phyloP scores from a whole-genome alignment of 352 stramenopile species.

The Hyaloperonospora arabidopsidis region DNA sequence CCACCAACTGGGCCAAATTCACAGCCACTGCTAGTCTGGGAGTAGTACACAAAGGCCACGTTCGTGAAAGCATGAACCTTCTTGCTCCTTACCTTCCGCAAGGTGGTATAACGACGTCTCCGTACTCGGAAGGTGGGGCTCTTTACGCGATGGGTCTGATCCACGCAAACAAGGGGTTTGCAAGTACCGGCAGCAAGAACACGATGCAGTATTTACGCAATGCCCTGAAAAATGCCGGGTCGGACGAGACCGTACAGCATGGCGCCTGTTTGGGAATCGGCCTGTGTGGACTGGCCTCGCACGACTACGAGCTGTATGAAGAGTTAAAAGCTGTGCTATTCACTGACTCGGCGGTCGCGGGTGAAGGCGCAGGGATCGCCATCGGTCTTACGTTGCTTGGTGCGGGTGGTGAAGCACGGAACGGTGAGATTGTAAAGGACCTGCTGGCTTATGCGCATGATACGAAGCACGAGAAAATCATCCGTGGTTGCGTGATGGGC shows the following conservation, averaged over 20 bases:
- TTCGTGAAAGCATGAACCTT: slow-evolving; percentile 96
- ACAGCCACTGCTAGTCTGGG: slow-evolving; percentile 96
- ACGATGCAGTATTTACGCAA: slow-evolving; percentile 85
- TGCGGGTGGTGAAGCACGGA: slow-evolving; percentile 82
- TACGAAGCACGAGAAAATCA: slow-evolving; percentile 99
- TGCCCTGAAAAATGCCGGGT: slow-evolving; percentile 73
- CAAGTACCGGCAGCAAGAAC: slow-evolving; percentile 70
- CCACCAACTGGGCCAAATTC: slow-evolving; percentile 99
- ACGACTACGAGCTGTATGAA: slow-evolving; percentile 92
- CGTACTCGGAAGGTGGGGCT: slow-evolving; percentile 96
- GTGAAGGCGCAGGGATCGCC: slow-evolving; percentile 94
- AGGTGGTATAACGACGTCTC: slow-evolving; percentile 77
- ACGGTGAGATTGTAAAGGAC: slow-evolving; percentile 85
- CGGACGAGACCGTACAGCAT: slow-evolving; percentile 97
- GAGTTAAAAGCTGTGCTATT: slow-evolving; percentile 97
- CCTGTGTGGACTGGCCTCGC: slow-evolving; percentile 92
- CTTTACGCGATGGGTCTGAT: slow-evolving; percentile 98
- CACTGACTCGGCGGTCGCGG: slow-evolving; percentile 95
- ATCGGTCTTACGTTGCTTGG: slow-evolving; percentile 97
- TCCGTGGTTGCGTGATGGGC: slow-evolving; percentile 95
- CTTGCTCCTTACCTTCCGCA: slow-evolving; percentile 96
- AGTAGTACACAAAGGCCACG: slow-evolving; percentile 96
- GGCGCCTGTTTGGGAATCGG: slow-evolving; percentile 95
- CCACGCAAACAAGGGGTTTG: slow-evolving; percentile 92
- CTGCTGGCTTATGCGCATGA: slow-evolving; percentile 97